phyloP scores from a whole-genome alignment of 2,329 filamentous ascomycete species.

The Aspergillus udagawae region DNA sequence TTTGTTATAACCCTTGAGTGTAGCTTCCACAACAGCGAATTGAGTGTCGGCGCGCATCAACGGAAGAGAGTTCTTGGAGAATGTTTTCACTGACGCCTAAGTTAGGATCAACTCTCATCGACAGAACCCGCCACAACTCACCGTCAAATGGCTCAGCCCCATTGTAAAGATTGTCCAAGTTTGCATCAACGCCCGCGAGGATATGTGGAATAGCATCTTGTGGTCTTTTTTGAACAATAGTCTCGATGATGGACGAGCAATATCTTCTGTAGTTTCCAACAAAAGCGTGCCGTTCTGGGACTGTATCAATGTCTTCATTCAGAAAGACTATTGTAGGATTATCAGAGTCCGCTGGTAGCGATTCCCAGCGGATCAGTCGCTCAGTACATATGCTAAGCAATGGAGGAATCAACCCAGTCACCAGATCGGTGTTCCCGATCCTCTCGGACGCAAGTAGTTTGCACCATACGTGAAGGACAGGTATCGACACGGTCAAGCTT shows the following conservation, averaged over 20 bases:
- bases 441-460: slow-evolving; percentile 69
- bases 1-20: slow-evolving; percentile 81
- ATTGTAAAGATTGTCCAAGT: slow-evolving; percentile 72
- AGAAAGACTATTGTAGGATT: slow-evolving; percentile 78
- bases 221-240: slow-evolving; percentile 74
- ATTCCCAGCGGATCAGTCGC: slow-evolving; percentile 82
- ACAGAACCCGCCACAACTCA: slow-evolving; percentile 33
- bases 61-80: slow-evolving; percentile 39
- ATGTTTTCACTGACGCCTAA: slow-evolving; percentile 28
- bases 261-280: slow-evolving; percentile 93
- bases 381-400: slow-evolving; percentile 79
- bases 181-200: slow-evolving; percentile 69
- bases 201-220: slow-evolving; percentile 85
- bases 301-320: slow-evolving; percentile 88
- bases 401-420: slow-evolving; percentile 64
- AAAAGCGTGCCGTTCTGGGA: slow-evolving; percentile 91
- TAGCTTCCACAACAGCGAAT: slow-evolving; percentile 82
- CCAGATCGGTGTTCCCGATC: slow-evolving; percentile 57
- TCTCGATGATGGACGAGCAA: slow-evolving; percentile 80
- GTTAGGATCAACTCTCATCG: not conserved
- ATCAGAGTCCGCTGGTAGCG: slow-evolving; percentile 73
- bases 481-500: slow-evolving; percentile 90
- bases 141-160: slow-evolving; percentile 64
- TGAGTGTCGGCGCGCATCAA: slow-evolving; percentile 77
- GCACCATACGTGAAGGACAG: slow-evolving; percentile 85